Evolutionary conservation across 1,284 basidiomycete genomes (phyloP).

Genomic region (Ustilago esculenta): DNA sequence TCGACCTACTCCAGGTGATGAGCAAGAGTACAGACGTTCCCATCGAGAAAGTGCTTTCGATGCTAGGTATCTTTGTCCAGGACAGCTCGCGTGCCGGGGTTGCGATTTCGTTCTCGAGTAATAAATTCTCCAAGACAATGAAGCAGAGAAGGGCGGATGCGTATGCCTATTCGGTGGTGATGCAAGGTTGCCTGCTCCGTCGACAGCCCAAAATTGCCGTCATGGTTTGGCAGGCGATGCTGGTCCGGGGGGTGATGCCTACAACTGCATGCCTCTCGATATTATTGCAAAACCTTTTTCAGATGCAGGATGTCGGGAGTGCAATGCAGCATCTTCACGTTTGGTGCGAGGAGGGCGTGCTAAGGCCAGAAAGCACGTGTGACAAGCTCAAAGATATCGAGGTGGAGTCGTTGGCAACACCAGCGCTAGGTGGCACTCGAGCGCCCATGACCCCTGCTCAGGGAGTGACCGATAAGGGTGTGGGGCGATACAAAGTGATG

Average conservation of each 20-base stretch:
- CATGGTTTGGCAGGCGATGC: slow-evolving; percentile 30
- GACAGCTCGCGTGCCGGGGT: background rate
- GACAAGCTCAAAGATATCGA: slow-evolving; percentile 6
- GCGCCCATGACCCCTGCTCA: background rate
- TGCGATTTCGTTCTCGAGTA: background rate
- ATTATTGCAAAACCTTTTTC: slow-evolving; percentile 30
- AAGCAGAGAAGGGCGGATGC: slow-evolving; percentile 1
- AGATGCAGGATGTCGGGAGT: slow-evolving; percentile 5
- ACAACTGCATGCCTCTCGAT: slow-evolving; percentile 18
- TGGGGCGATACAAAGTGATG: slow-evolving; percentile 3
- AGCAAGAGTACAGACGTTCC: slow-evolving; percentile 11
- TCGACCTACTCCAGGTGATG: slow-evolving; percentile 24
- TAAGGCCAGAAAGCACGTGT: background rate
- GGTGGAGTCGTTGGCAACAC: slow-evolving; percentile 1
- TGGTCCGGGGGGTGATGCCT: slow-evolving; percentile 22
- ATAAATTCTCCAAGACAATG: slow-evolving; percentile 4
- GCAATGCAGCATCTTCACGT: slow-evolving; percentile 30
- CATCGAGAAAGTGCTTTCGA: slow-evolving; percentile 1
- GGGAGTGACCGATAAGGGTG: background rate
- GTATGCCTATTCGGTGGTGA: slow-evolving; percentile 24
- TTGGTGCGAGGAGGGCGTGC: slow-evolving; percentile 34
- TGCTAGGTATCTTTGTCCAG: slow-evolving; percentile 13
- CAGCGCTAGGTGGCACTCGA: background rate
- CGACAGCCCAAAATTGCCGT: slow-evolving; percentile 9
- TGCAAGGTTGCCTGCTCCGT: slow-evolving; percentile 27